Percentiles rank a stretch among this genome's conserved stretches.
Conservation (phyloP, 306 rosid species). For the Cyclanthera cordifolia region DNA sequence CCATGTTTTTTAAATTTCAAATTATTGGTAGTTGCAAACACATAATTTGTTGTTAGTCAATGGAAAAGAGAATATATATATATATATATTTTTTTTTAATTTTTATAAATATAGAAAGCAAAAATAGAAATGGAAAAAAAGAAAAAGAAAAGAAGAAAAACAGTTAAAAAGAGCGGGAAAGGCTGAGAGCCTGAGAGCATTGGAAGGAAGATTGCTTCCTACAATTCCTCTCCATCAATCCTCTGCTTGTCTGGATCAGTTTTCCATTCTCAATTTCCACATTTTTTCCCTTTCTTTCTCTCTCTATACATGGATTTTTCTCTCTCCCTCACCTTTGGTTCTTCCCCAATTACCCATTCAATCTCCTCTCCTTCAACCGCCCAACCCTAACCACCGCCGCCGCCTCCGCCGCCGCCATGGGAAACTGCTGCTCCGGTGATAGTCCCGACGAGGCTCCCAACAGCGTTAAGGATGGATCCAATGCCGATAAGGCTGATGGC, state of each 20-base stretch:
- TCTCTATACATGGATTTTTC: slow-evolving; percentile 17
- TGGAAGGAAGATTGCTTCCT: slow-evolving; percentile 15
- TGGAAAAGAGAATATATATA: too few species aligned
- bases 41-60: too few species aligned
- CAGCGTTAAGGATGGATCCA: slow-evolving; percentile 24
- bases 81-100: too few species aligned
- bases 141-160: too few species aligned
- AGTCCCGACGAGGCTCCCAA: slow-evolving; percentile 28
- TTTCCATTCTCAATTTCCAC: slow-evolving; percentile 37
- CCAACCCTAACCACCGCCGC: slow-evolving; percentile 10
- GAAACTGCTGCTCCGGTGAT: slow-evolving; percentile 85
- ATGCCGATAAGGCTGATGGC: not conserved
- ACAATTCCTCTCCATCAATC: slow-evolving; percentile 56
- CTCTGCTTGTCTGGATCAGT: slow-evolving; percentile 24
- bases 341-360: slow-evolving; percentile 35
- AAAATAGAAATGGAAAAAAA: not conserved
- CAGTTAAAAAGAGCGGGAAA: slow-evolving; percentile 2
- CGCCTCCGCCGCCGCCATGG: slow-evolving; percentile 39
- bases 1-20: too few species aligned
- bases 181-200: not conserved
- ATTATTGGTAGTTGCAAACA: too few species aligned
- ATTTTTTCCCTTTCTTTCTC: slow-evolving; percentile 14
- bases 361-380: slow-evolving; percentile 18
- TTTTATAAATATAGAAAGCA: too few species aligned
- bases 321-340: slow-evolving; percentile 13